Evolutionary conservation across 2,329 filamentous ascomycete species (phyloP).

Genomic region (Domatiomyces globalis): DNA sequence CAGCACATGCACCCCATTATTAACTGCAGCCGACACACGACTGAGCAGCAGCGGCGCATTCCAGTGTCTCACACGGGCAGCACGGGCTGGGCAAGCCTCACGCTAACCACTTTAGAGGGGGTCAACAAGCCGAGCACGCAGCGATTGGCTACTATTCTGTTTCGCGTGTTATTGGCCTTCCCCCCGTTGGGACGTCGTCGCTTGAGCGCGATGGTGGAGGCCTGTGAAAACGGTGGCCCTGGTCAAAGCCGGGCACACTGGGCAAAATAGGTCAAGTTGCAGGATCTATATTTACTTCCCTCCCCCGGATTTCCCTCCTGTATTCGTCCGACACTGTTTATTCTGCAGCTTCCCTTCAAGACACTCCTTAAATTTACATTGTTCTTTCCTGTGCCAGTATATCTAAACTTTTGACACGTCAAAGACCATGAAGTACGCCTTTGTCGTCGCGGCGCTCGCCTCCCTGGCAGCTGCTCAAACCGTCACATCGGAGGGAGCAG

Average conservation of each 20-base stretch:
- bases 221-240: not conserved
- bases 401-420: not conserved
- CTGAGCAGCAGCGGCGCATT: not conserved
- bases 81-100: not conserved
- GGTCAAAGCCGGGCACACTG: not conserved
- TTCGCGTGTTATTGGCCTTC: not conserved
- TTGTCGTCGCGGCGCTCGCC: conserved; percentile 19
- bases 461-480: conserved; percentile 19
- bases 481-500: conserved; percentile 8
- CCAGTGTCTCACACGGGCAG: not conserved
- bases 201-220: too few species aligned
- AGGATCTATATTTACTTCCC: not conserved
- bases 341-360: not conserved
- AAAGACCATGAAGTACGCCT: not conserved
- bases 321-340: not conserved
- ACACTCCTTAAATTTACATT: not conserved
- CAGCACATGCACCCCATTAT: too few species aligned
- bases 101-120: not conserved
- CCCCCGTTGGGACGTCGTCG: not conserved
- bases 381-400: not conserved
- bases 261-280: too few species aligned
- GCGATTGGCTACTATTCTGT: not conserved
- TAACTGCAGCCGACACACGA: too few species aligned
- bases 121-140: not conserved
- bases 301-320: not conserved